phyloP scores from a whole-genome alignment of 179 eudicot species.

The Actinidia arguta region DNA sequence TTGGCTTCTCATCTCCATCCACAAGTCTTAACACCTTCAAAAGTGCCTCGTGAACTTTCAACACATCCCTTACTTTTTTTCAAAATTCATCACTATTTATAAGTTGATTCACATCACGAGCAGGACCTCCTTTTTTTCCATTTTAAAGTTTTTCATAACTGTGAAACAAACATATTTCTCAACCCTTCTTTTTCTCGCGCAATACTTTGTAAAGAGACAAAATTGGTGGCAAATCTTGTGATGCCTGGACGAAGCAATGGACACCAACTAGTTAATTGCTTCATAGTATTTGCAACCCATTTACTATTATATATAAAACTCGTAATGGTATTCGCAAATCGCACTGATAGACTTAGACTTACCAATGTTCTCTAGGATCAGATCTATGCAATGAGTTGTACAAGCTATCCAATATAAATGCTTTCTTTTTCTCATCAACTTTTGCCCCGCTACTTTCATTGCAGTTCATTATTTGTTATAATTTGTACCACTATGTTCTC shows the following conservation, averaged over 20 bases:
- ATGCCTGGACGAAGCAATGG: neutral
- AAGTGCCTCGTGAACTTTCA: too few relatives aligned
- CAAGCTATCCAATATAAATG: neutral
- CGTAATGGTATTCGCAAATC: neutral
- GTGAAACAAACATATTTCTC: neutral
- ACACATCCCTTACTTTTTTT: too few relatives aligned
- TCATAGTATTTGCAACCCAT: neutral
- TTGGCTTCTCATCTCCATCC: too few relatives aligned
- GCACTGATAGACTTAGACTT: neutral
- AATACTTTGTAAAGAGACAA: neutral
- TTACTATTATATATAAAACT: neutral
- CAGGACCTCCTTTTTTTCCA: too few relatives aligned
- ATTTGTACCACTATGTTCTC: neutral
- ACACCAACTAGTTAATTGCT: neutral
- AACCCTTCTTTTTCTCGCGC: neutral
- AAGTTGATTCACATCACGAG: too few relatives aligned
- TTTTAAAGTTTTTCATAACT: too few relatives aligned
- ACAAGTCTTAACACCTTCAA: too few relatives aligned
- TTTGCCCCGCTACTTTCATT: neutral
- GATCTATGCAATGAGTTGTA: neutral
- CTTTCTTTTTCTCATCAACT: neutral
- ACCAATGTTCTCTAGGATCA: neutral
- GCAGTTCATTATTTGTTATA: neutral
- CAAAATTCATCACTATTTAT: too few relatives aligned
- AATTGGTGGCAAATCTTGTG: neutral